Evolutionary conservation across 2,329 filamentous ascomycete species (phyloP).

Genomic region (Zarea fungicola): DNA sequence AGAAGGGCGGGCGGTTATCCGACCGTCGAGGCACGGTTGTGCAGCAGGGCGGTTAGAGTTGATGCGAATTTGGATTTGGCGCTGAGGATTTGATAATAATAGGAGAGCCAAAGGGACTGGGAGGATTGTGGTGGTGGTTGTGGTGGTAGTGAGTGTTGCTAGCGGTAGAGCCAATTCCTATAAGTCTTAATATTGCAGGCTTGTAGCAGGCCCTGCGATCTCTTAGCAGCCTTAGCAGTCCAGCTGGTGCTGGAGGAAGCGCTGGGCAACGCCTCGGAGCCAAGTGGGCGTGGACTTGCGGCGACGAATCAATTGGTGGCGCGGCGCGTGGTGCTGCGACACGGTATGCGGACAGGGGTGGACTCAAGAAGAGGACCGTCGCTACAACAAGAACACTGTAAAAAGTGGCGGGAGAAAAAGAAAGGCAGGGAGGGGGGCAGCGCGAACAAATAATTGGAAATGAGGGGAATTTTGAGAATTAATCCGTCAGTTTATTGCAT

Average conservation of each 20-base stretch:
- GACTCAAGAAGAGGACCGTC: too few species aligned
- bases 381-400: constrained; percentile 2
- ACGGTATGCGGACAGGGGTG: background rate
- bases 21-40: constrained; percentile 7
- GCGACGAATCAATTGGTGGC: constrained; percentile 8
- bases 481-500: too few species aligned
- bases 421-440: too few species aligned
- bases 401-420: background rate
- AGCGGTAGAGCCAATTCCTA: background rate
- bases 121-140: background rate
- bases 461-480: too few species aligned
- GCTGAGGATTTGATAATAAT: constrained; percentile 10
- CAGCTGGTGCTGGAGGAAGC: background rate
- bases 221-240: too few species aligned
- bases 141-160: background rate
- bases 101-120: constrained; percentile 12
- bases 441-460: too few species aligned
- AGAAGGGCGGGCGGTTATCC: constrained; percentile 3
- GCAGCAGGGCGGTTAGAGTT: constrained; percentile 14
- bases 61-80: constrained; percentile 12
- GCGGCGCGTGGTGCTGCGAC: background rate
- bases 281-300: background rate
- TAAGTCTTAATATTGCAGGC: too few species aligned
- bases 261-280: background rate
- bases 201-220: too few species aligned